A percentile compares a stretch with the other conserved stretches of the same genome.
phyloP scores from a whole-genome alignment of 768 basidiomycete genomes.

The Boletus reticulatus region DNA sequence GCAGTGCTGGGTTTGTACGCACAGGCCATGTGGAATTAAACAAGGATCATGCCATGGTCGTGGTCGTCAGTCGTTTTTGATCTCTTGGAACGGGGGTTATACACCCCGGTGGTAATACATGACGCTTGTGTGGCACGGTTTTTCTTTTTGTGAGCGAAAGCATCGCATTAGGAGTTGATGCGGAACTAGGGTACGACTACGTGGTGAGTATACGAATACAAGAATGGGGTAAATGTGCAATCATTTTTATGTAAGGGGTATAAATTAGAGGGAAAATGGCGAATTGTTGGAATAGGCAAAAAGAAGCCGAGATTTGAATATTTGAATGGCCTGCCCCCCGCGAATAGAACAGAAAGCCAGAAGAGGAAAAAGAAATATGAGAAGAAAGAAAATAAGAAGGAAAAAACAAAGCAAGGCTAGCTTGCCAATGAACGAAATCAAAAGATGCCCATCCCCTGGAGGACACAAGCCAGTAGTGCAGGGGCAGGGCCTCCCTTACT shows the following conservation, averaged over 20 bases:
- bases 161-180: neutral
- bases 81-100: neutral
- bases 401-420: neutral
- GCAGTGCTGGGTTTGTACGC: conserved; percentile 42
- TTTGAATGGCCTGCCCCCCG: no score
- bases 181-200: neutral
- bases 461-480: no score
- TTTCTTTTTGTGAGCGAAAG: neutral
- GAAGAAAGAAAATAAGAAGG: no score
- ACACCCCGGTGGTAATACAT: neutral
- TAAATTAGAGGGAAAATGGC: conserved; percentile 14
- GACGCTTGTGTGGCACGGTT: no score
- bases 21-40: conserved; percentile 26
- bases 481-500: conserved; percentile 4
- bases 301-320: no score
- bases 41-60: neutral
- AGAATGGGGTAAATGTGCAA: neutral
- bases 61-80: neutral
- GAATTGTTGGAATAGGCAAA: neutral
- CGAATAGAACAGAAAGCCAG: no score
- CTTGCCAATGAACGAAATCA: conserved; percentile 1
- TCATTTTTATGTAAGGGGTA: conserved; percentile 9
- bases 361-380: neutral
- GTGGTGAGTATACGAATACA: neutral
- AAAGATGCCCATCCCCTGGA: neutral